Base-by-base conservation (phyloP, 1,284 basidiomycete species). In the Singerocomus inundabilis region DNA sequence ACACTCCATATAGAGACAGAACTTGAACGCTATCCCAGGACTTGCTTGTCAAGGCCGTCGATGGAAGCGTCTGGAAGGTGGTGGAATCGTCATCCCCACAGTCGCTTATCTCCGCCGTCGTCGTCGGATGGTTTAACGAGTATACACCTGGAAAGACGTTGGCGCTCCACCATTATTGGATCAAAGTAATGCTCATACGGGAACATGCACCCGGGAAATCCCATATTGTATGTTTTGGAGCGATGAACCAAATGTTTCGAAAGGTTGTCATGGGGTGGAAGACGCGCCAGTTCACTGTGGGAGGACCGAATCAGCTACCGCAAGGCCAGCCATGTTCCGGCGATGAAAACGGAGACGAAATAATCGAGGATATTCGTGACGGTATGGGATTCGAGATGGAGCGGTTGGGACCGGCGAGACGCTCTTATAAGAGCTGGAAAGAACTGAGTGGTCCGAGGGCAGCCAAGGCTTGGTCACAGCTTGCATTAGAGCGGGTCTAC, bases 201-300 rank as follows among this genome's bases (percentile, higher is more conserved):
- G 44, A 45, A 45, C 44, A 45, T n/a, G 44, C 44, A 44, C 26
- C 39, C 9, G 18, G 40, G 18, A 45, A n/a, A 45, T 45, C 2
- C 12, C 28, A 45, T 44, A 45, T 45, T 9, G 41, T 29, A 4
- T 11, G 41, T n/a, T 44, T 45, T 10, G 40, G 44, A 6, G 39
- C 44, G 15, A 45, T 45, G 21, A 24, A 45, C 41, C 44, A 45
- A 29, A 29, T 8, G 11, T 30, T 44, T 15, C 42, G 44, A 29
- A 45, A 29, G 11, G 10, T 45, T 5, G 10, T 45, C 6, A n/a
- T 45, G 18, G 3, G 4, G 15, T 45, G 40, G 44, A 44, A 45
- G 21, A 45, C 26, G 5, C 40, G 40, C 18, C 44, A 30, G 28
- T 45, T 44, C 24, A 45, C 44, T 10, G 13, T 45, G 4, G 40